These are phyloP conservation scores for Hemisphaericaspora xylofermentans DNA, from an alignment of 1,139 yeast genomes.

Conservation along the genomic window DNA sequence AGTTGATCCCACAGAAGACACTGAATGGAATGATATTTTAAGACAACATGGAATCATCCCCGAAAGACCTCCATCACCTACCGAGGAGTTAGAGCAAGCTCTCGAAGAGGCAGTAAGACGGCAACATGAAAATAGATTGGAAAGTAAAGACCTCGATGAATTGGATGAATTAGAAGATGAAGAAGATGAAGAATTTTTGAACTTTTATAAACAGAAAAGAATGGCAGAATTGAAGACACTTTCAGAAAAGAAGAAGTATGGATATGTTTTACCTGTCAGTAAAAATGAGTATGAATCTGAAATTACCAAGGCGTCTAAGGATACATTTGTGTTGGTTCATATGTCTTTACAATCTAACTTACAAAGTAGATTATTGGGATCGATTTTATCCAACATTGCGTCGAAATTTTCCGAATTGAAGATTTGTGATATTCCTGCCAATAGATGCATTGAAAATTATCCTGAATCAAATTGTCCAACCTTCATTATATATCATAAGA, in stretches of 20 bases:
- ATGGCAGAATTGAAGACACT: slow-evolving; percentile 67
- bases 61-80: slow-evolving; percentile 85
- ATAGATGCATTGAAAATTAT: slow-evolving; percentile 86
- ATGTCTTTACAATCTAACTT: slow-evolving; percentile 66
- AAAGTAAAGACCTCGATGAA: slow-evolving; percentile 73
- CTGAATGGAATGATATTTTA: slow-evolving; percentile 97
- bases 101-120: slow-evolving; percentile 74
- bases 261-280: slow-evolving; percentile 70
- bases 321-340: slow-evolving; percentile 68
- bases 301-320: slow-evolving; percentile 74
- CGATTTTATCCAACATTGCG: slow-evolving; percentile 54
- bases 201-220: slow-evolving; percentile 72
- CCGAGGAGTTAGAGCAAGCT: slow-evolving; percentile 83
- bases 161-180: slow-evolving; percentile 79
- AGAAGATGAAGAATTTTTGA: slow-evolving; percentile 73
- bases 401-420: slow-evolving; percentile 73
- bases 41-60: slow-evolving; percentile 91
- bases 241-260: slow-evolving; percentile 65
- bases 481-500: slow-evolving; percentile 71
- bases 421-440: slow-evolving; percentile 86
- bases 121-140: slow-evolving; percentile 76
- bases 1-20: slow-evolving; percentile 93
- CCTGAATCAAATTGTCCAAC: slow-evolving; percentile 93
- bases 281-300: slow-evolving; percentile 87
- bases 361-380: slow-evolving; percentile 70